Base-by-base conservation (phyloP, 441 rosid species). In the Erodium trifolium region DNA sequence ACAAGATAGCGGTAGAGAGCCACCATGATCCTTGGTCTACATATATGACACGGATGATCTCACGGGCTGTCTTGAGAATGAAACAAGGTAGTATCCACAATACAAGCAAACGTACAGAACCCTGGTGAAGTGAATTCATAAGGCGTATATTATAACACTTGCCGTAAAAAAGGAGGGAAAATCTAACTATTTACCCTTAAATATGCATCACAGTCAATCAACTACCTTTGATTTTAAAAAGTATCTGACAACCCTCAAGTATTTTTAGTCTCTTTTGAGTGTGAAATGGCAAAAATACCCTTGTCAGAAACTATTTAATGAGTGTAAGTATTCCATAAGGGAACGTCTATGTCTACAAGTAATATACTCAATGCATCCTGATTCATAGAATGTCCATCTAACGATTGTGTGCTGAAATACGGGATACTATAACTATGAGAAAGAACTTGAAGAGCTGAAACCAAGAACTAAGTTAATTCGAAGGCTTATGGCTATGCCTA, bases 61-160 rank as follows among this genome's bases (percentile, higher is more conserved):
- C 97, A 6, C 96, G 87, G 4, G 23, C 74, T 3, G 76, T 87
- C 84, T 93, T 91, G 71, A 93, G 76, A 51, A 76, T 60, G 65
- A 91, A 86, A 78, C 94, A 91, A 31, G 97, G 96, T 23, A 93
- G 76, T 11, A 83, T 80, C 98, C 97, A 93, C 16, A 82, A 0
- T 5, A 88, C 71, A 66, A 92, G 86, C 81, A 88, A 72, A 31
- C 83, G 83, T 63, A 87, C 62, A 14, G 97, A 92, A 71, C 78
- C 85, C 98, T 90, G 86, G 55, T 16, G 18, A 72, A 68, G 63
- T 67, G 68, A 47, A 55, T 18, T 16, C 8, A 8, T 16, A n/a
- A 66, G 2, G 27, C 0, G 41, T 18, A 14, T 29, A 3, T 63
- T 11, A 37, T 1, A 2, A 66, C 53, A 18, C 13, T 57, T 3